Evolutionary conservation across 495 filamentous ascomycete species (phyloP), one percentile per base, ranked within the genome.

Genomic region (Schizothecium vesticola): DNA sequence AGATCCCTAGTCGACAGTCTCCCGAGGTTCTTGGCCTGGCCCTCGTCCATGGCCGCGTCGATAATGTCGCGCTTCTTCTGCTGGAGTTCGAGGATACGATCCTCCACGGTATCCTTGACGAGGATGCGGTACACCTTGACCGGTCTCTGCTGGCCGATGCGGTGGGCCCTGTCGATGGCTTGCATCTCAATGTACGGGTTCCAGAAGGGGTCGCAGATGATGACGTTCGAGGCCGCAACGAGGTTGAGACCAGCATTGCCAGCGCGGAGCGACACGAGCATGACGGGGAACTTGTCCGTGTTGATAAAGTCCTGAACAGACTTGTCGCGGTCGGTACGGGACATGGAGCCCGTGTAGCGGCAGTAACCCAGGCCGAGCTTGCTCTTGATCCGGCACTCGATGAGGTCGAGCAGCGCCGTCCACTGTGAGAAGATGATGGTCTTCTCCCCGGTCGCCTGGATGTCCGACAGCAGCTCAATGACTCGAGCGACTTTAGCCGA

Each of bases 141-240:
- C 16, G 86, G 79, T 0, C 84, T 83, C 69, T 82, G 82, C 82
- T 98, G 94, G 16, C 93, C 94, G 66, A 98, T 92, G 4, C 94
- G 90, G 75, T 98, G 91, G 3, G 94, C 92, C 51, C 94, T 92
- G 77, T 97, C 95, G 65, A 98, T 89, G 1, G 94, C 94, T 77
- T 98, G 94, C 72, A 94, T 92, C 79, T 98, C 94, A 26, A 96
- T 90, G 75, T 90, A 97, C 0, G 94, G 93, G 69, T 98, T 98
- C 92, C 95, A 98, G 81, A 97, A 97, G 0, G 94, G 94, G 71
- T 98, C 94, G 66, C 96, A 87, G 64, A 97, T 90, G 74, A 98
- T 92, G 69, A 98, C 91, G 70, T 92, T 90, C 0, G 88, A 90
- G 0, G 94, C 94, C n/a, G 88, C 88, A 9, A 90, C 89, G 22